phyloP scores from a whole-genome alignment of 257 asterid species.

The Cruciata laevipes region DNA sequence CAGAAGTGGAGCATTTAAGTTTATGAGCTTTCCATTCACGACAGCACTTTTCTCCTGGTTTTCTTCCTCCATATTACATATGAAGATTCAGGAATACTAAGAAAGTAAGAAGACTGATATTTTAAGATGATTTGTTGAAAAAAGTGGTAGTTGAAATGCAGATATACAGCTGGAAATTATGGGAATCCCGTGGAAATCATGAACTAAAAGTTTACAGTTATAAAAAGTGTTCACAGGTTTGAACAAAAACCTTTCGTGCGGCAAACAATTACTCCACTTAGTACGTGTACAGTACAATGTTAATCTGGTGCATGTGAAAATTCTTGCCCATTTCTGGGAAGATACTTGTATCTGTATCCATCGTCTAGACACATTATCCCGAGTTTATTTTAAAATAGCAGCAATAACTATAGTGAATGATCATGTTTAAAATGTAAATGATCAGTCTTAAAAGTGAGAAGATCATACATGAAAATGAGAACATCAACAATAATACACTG shows the following conservation, averaged over 20 bases:
- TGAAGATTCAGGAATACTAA: not conserved
- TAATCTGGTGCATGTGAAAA: constrained; percentile 7
- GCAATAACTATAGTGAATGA: too few species aligned
- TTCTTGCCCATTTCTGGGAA: too few species aligned
- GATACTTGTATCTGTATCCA: too few species aligned
- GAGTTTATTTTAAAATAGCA: not conserved
- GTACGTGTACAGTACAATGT: not conserved
- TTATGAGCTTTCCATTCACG: constrained; percentile 36
- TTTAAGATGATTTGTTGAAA: constrained; percentile 1
- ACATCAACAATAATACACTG: too few species aligned
- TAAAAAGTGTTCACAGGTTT: constrained; percentile 15
- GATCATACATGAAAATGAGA: too few species aligned
- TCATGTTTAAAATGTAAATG: too few species aligned
- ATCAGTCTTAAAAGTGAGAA: too few species aligned
- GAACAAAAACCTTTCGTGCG: constrained; percentile 3
- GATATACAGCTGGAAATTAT: constrained; percentile 33
- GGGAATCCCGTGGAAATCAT: constrained; percentile 49
- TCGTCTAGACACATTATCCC: not conserved
- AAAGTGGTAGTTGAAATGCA: constrained; percentile 22
- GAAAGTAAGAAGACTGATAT: not conserved
- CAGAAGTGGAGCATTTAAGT: constrained; percentile 57
- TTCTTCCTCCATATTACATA: constrained; percentile 33
- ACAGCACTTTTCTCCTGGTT: constrained; percentile 22
- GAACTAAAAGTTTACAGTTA: constrained; percentile 25
- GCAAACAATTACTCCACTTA: not conserved